phyloP scores from a whole-genome alignment of 23 red algal genomes.

The Cyanidium caldarium region DNA sequence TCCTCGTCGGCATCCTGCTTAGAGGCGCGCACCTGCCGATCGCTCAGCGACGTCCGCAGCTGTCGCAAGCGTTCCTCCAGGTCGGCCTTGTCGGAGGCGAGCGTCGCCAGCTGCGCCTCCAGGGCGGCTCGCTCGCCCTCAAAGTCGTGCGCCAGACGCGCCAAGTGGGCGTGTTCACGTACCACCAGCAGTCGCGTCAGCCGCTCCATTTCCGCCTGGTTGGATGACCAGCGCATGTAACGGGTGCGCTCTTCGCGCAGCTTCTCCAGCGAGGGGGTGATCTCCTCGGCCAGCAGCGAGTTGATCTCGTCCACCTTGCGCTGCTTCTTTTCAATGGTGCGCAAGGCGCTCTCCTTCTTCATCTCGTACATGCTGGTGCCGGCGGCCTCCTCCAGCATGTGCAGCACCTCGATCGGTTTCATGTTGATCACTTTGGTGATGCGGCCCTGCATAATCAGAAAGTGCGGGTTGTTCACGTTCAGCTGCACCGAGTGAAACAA shows the following conservation, averaged over 20 bases:
- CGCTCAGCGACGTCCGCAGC: no score
- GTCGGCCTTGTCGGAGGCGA: not conserved
- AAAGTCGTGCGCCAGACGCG: constrained; percentile 11
- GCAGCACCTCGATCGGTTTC: constrained; percentile 80
- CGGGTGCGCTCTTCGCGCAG: constrained; percentile 61
- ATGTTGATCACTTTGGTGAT: constrained; percentile 99
- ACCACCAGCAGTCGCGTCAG: constrained; percentile 34
- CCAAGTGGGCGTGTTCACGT: constrained; percentile 16
- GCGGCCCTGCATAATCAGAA: constrained; percentile 98
- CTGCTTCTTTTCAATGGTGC: constrained; percentile 90
- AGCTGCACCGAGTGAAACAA: constrained; percentile 95
- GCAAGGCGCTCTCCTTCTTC: constrained; percentile 71
- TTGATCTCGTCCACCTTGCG: constrained; percentile 98
- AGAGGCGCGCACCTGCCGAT: no score
- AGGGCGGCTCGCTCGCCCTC: constrained; percentile 19
- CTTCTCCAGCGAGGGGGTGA: constrained; percentile 63
- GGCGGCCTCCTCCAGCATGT: constrained; percentile 93
- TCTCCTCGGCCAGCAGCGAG: constrained; percentile 49
- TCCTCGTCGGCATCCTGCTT: no score
- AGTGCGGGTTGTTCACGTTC: constrained; percentile 99
- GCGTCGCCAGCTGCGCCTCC: constrained; percentile 3
- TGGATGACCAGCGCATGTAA: constrained; percentile 60
- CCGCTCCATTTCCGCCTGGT: constrained; percentile 50
- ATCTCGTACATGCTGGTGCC: constrained; percentile 97
- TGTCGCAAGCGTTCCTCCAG: no score